These are phyloP conservation scores for Paecilomyces dactylethromorphus DNA, from an alignment of 2,329 filamentous ascomycete species.

Conservation along the genomic window DNA sequence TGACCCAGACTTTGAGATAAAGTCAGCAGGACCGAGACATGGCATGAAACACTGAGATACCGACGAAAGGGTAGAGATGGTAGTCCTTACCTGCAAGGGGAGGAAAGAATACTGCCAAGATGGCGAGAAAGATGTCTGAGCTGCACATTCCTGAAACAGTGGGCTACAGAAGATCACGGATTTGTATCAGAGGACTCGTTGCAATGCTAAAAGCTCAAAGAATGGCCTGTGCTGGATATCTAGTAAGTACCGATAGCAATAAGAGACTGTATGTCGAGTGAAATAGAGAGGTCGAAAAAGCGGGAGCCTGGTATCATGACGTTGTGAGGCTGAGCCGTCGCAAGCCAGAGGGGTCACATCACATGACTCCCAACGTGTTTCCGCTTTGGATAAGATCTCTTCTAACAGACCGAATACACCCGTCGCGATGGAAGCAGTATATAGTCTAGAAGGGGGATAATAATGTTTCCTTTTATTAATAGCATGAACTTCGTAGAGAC, in stretches of 20 bases:
- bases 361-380: neutral
- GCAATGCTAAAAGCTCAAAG: neutral
- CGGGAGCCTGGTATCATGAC: neutral
- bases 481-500: neutral
- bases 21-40: conserved; percentile 21
- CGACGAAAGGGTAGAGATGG: neutral
- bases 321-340: neutral
- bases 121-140: conserved; percentile 54
- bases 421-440: too few relatives aligned
- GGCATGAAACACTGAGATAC: neutral
- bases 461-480: neutral
- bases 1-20: conserved; percentile 74
- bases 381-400: neutral
- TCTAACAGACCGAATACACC: too few relatives aligned
- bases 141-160: conserved; percentile 45
- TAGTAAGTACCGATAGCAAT: neutral
- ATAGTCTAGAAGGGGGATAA: neutral
- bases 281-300: neutral
- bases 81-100: conserved; percentile 46
- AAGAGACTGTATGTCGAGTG: neutral
- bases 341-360: neutral
- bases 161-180: neutral
- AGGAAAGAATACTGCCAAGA: conserved; percentile 57
- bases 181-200: neutral
- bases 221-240: neutral